Evolutionary conservation across 768 basidiomycete species (phyloP).

Genomic region (Ramaria rubella): DNA sequence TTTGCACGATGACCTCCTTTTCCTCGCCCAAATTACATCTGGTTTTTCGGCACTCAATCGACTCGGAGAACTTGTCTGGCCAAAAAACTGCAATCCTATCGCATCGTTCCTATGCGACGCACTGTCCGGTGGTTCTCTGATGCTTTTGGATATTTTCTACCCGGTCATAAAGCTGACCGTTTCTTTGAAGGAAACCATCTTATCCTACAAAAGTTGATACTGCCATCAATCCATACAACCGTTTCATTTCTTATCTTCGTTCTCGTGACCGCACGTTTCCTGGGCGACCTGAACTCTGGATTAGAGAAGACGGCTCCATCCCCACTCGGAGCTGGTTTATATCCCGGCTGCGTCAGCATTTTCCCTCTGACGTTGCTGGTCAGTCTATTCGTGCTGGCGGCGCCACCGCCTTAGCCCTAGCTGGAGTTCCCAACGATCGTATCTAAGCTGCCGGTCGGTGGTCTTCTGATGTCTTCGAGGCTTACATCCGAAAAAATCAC

Average conservation of each 20-base stretch:
- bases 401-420: conserved; percentile 2
- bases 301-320: conserved; percentile 2
- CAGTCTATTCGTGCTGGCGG: conserved; percentile 8
- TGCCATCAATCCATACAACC: background rate
- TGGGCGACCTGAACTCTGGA: conserved; percentile 1
- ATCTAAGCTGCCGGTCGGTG: conserved; percentile 7
- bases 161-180: conserved; percentile 33
- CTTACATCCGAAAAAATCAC: too few relatives aligned
- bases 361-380: background rate
- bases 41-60: conserved; percentile 23
- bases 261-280: conserved; percentile 7
- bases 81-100: conserved; percentile 17
- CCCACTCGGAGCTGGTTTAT: conserved; percentile 3
- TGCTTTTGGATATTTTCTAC: conserved; percentile 22
- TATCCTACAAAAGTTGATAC: conserved; percentile 3
- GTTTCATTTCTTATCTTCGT: background rate
- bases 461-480: conserved; percentile 7
- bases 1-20: conserved; percentile 24
- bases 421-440: conserved; percentile 3
- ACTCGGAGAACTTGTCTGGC: conserved; percentile 23
- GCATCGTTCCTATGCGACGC: conserved; percentile 17
- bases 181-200: conserved; percentile 21
- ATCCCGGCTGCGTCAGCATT: background rate
- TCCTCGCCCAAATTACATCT: conserved; percentile 19
- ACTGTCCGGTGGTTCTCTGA: conserved; percentile 7